A percentile compares a stretch with the other conserved stretches of the same genome.
Conservation (phyloP, 495 filamentous ascomycete genomes). For the Oidiodendron maius region DNA sequence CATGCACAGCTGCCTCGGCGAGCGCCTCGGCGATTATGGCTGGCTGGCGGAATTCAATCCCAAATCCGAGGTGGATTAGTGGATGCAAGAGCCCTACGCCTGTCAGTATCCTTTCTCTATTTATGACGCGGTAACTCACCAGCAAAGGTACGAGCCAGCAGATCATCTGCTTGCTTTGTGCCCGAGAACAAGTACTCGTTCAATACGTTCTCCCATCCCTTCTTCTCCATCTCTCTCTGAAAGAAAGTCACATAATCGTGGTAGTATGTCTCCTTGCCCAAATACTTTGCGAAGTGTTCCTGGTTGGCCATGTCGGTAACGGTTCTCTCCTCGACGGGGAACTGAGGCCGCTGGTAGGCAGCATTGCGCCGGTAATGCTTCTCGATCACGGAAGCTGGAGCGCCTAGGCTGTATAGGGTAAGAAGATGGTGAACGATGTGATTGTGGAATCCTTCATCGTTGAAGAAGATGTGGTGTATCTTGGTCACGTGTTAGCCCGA, state of each 20-base stretch:
- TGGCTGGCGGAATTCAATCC: conserved; percentile 72
- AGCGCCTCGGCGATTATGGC: conserved; percentile 77
- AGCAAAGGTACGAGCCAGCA: conserved; percentile 49
- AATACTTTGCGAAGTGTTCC: conserved; percentile 41
- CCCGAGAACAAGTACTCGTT: conserved; percentile 60
- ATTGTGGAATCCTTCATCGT: conserved; percentile 61
- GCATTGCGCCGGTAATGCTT: conserved; percentile 53
- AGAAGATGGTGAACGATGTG: conserved; percentile 69
- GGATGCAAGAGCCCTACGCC: conserved; percentile 65
- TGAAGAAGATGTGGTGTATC: conserved; percentile 76
- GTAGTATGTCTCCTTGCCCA: conserved; percentile 33
- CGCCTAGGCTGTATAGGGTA: conserved; percentile 70
- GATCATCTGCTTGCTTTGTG: conserved; percentile 52
- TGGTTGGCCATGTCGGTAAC: conserved; percentile 46
- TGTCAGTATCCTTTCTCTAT: conserved; percentile 7
- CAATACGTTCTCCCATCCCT: conserved; percentile 53
- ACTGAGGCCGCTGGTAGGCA: conserved; percentile 51
- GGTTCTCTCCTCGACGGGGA: conserved; percentile 33
- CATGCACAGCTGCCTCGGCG: conserved; percentile 66
- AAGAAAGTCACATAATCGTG: conserved; percentile 61
- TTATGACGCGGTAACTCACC: conserved; percentile 14
- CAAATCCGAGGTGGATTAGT: conserved; percentile 80
- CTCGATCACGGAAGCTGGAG: conserved; percentile 48
- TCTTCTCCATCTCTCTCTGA: conserved; percentile 58
- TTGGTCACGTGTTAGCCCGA: conserved; percentile 15